Evolutionary conservation across 257 asterid genomes (phyloP).

Genomic region (Plantago ovata): DNA sequence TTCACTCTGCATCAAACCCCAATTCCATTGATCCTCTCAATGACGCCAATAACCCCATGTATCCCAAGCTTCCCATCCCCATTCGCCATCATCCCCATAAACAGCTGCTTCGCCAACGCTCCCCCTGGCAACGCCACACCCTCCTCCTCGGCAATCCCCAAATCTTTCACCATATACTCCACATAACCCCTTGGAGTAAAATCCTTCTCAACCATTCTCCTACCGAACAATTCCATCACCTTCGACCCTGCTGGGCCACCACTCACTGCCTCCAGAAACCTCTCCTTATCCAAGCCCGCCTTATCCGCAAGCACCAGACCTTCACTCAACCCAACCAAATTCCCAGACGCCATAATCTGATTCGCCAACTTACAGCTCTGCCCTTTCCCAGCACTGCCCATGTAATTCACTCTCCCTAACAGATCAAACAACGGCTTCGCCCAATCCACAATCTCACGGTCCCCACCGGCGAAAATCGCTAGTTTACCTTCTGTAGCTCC

Average conservation of each 20-base stretch:
- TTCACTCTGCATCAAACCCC: background rate
- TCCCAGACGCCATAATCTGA: slow-evolving; percentile 64
- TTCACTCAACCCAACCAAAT: slow-evolving; percentile 73
- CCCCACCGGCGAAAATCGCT: slow-evolving; percentile 79
- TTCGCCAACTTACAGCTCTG: slow-evolving; percentile 82
- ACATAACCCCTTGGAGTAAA: slow-evolving; percentile 72
- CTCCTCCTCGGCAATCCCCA: slow-evolving; percentile 64
- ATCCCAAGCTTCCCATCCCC: slow-evolving; percentile 79
- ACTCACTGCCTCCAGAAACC: slow-evolving; percentile 70
- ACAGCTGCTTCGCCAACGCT: slow-evolving; percentile 71
- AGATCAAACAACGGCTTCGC: slow-evolving; percentile 61
- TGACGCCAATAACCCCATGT: slow-evolving; percentile 68
- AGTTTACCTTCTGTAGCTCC: slow-evolving; percentile 71
- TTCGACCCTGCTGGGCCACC: slow-evolving; percentile 84
- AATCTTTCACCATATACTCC: slow-evolving; percentile 87
- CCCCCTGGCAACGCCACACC: slow-evolving; percentile 78
- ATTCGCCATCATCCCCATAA: slow-evolving; percentile 76
- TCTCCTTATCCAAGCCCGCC: slow-evolving; percentile 64
- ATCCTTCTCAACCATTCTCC: slow-evolving; percentile 71
- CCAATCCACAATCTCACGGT: slow-evolving; percentile 57
- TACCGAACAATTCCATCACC: slow-evolving; percentile 84
- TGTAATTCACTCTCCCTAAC: slow-evolving; percentile 57
- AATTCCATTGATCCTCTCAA: slow-evolving; percentile 69
- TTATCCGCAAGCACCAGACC: slow-evolving; percentile 75
- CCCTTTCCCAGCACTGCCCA: slow-evolving; percentile 83